These are phyloP conservation scores for Yarrowia sp. DNA, from an alignment of 805 yeast genomes.

Conservation along the genomic window DNA sequence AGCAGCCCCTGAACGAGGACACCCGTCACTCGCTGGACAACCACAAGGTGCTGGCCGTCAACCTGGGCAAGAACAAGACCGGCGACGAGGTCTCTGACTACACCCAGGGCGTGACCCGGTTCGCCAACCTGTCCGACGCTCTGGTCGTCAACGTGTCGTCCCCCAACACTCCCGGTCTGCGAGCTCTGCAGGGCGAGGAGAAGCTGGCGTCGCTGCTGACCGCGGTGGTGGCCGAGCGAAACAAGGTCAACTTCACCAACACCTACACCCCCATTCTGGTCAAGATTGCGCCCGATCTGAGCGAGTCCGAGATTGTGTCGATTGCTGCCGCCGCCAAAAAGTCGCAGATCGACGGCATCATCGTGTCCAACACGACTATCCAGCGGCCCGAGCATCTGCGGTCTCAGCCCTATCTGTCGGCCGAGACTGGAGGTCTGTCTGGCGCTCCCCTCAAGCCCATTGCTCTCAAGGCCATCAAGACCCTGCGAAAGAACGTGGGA, in stretches of 20 bases:
- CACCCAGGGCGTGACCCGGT: slow-evolving; percentile 77
- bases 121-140: slow-evolving; percentile 87
- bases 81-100: slow-evolving; percentile 93
- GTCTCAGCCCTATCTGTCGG: slow-evolving; percentile 56
- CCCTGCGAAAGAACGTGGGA: slow-evolving; percentile 77
- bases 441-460: slow-evolving; percentile 90
- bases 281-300: slow-evolving; percentile 92
- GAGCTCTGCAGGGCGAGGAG: slow-evolving; percentile 80
- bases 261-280: slow-evolving; percentile 79
- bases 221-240: slow-evolving; percentile 72
- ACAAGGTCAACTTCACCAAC: slow-evolving; percentile 49
- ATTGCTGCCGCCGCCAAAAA: slow-evolving; percentile 81
- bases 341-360: slow-evolving; percentile 87
- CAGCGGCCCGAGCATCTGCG: slow-evolving; percentile 73
- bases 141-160: slow-evolving; percentile 90
- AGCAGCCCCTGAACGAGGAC: slow-evolving; percentile 39
- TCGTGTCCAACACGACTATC: slow-evolving; percentile 90
- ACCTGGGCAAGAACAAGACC: slow-evolving; percentile 88
- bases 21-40: slow-evolving; percentile 59
- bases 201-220: slow-evolving; percentile 72
- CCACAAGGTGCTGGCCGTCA: slow-evolving; percentile 75
- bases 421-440: slow-evolving; percentile 85
- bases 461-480: slow-evolving; percentile 71
- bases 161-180: slow-evolving; percentile 94
- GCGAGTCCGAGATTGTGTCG: slow-evolving; percentile 77